Conservation (phyloP, 2,329 filamentous ascomycete genomes). For the Aspergillus ruber region DNA sequence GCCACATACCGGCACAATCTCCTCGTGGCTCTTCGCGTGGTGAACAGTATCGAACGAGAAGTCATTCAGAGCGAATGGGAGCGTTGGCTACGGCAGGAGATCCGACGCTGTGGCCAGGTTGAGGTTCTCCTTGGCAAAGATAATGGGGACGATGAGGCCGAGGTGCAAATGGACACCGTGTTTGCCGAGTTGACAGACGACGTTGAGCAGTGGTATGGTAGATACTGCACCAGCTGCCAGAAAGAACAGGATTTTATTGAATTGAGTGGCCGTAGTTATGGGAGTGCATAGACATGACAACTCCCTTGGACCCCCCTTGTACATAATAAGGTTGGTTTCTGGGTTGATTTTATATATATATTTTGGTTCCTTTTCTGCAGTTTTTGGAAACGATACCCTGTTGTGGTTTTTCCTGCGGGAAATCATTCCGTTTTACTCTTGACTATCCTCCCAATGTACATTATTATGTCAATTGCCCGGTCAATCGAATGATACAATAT, state of each 20-base stretch:
- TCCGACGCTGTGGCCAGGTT: constrained; percentile 63
- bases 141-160: constrained; percentile 14
- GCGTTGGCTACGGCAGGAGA: constrained; percentile 81
- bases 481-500: neutral
- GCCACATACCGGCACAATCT: constrained; percentile 83
- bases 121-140: constrained; percentile 40
- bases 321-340: neutral
- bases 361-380: constrained; percentile 6
- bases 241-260: constrained; percentile 33
- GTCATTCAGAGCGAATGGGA: constrained; percentile 86
- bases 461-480: neutral
- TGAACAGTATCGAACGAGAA: constrained; percentile 83
- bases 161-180: constrained; percentile 18
- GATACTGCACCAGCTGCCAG: constrained; percentile 58
- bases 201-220: constrained; percentile 51
- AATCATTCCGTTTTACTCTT: neutral
- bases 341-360: constrained; percentile 1
- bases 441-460: neutral
- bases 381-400: neutral
- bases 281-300: constrained; percentile 9
- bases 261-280: constrained; percentile 14
- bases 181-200: constrained; percentile 36
- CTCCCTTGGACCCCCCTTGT: neutral
- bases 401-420: neutral
- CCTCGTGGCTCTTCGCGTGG: constrained; percentile 79